Evolutionary conservation across 345 rosid genomes (phyloP), one percentile per base, ranked within the genome.

Genomic region (Salix exigua): DNA sequence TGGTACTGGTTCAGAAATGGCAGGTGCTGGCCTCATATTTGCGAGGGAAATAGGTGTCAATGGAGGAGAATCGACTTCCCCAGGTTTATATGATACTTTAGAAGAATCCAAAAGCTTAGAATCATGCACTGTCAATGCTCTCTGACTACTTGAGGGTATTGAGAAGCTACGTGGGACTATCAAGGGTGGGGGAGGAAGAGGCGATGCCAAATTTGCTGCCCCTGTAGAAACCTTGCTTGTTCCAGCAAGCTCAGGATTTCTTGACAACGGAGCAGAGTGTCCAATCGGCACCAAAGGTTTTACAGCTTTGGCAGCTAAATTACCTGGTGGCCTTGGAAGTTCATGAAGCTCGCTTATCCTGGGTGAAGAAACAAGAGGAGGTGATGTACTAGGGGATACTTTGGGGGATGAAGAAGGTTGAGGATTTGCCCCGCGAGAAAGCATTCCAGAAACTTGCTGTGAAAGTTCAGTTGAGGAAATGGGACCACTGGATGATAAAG

Each of bases 241-340:
- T 62, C 78, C 73, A 35, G 82, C 74, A 81, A 63, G 71, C 61
- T 96, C 98, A 71, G 85, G 90, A 82, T 83, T 90, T 89, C 96
- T 83, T 65, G 84, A 79, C 73, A 96, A 79, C 9, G 98, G 99
- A 35, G 98, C 99, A 16, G 98, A 96, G 78, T 94, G 96, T 80
- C 95, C 97, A 61, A 87, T 76, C 55, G 79, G 64, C 65, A 76
- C 83, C 26, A 86, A 64, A 30, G 93, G 82, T 81, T 91, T 94
- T 68, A 86, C 82, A 23, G 90, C 80, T 85, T 88, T 89, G 67
- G 83, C 71, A 2, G 82, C 85, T 58, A 83, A 78, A 78, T 80
- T 71, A 73, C 79, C 83, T 0, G 99, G 98, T 28, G 99, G 98
- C 86, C 97, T 85, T 5, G 99, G 99, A 84, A 96, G 99, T 86